A percentile compares a stretch with the other conserved stretches of the same genome.
Conservation (phyloP, 2,329 filamentous ascomycete species). For the Cercospora beticola region DNA sequence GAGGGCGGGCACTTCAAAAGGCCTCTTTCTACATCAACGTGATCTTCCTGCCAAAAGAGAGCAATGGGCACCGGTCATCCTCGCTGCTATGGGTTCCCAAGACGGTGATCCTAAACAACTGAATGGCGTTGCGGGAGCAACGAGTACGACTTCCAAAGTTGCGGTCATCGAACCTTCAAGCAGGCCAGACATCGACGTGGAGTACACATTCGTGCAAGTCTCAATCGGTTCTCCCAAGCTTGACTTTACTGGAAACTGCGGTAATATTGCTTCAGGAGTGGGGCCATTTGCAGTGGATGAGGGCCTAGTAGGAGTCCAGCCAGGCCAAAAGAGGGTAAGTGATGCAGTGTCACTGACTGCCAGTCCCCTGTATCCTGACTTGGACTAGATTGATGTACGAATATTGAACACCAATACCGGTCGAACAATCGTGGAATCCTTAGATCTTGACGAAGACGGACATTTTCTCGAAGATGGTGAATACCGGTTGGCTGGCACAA, state of each 20-base stretch:
- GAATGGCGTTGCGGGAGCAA: constrained; percentile 30
- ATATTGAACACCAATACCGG: constrained; percentile 32
- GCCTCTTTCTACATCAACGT: constrained; percentile 42
- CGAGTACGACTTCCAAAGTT: constrained; percentile 30
- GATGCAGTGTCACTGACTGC: background rate
- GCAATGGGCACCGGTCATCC: constrained; percentile 35
- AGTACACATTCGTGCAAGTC: constrained; percentile 31
- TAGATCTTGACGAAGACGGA: constrained; percentile 28
- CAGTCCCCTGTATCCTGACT: background rate
- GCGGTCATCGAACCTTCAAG: constrained; percentile 25
- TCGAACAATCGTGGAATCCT: constrained; percentile 24
- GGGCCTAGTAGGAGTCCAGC: constrained; percentile 20
- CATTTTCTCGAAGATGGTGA: constrained; percentile 32
- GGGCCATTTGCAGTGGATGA: constrained; percentile 31
- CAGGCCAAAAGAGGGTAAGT: constrained; percentile 17
- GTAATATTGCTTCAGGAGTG: constrained; percentile 30
- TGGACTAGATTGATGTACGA: constrained; percentile 25
- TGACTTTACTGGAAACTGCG: constrained; percentile 30
- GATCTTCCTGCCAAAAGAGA: constrained; percentile 33
- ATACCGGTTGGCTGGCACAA: constrained; percentile 21
- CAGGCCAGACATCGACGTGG: constrained; percentile 25
- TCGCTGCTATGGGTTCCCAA: constrained; percentile 38
- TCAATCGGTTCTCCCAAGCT: constrained; percentile 24
- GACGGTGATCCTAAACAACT: constrained; percentile 30
- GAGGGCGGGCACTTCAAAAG: constrained; percentile 44